These are phyloP conservation scores for Mycena latifolia DNA, from an alignment of 768 basidiomycete genomes.

Conservation along the genomic window DNA sequence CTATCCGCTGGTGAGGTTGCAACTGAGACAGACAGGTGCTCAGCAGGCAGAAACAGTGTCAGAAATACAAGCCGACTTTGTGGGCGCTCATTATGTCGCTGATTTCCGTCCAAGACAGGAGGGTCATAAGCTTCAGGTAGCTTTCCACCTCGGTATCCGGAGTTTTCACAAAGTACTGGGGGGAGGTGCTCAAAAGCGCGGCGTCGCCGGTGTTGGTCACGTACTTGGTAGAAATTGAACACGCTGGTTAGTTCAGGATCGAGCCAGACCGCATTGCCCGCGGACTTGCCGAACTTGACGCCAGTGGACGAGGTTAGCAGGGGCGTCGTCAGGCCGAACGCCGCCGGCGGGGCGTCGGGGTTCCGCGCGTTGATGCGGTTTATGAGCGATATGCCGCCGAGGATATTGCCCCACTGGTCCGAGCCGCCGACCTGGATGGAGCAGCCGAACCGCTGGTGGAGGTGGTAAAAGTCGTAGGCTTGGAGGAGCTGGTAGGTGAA, in stretches of 20 bases:
- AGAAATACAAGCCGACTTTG: conserved; percentile 51
- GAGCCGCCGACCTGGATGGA: conserved; percentile 94
- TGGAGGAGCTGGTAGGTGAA: conserved; percentile 98
- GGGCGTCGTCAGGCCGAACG: conserved; percentile 94
- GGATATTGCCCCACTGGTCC: conserved; percentile 99
- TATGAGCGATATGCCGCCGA: conserved; percentile 94
- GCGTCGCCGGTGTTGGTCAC: conserved; percentile 16
- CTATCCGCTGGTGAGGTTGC: conserved; percentile 58
- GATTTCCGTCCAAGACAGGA: conserved; percentile 73
- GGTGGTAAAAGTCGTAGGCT: conserved; percentile 92
- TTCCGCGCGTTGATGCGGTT: conserved; percentile 56
- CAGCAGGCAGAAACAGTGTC: background rate
- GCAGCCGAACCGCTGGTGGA: conserved; percentile 76
- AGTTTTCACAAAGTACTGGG: conserved; percentile 90
- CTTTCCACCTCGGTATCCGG: conserved; percentile 84
- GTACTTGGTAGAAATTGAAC: conserved; percentile 95
- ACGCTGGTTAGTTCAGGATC: conserved; percentile 82
- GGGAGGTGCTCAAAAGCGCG: too few relatives aligned
- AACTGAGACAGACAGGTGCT: conserved; percentile 38
- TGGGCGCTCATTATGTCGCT: conserved; percentile 69
- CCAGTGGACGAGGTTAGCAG: conserved; percentile 90
- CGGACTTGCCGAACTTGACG: conserved; percentile 97
- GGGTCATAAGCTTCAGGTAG: conserved; percentile 87
- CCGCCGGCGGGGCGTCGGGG: conserved; percentile 43
- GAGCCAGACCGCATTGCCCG: conserved; percentile 96